phyloP scores from a whole-genome alignment of 1,284 basidiomycete genomes.

The Trichosporon sp. region DNA sequence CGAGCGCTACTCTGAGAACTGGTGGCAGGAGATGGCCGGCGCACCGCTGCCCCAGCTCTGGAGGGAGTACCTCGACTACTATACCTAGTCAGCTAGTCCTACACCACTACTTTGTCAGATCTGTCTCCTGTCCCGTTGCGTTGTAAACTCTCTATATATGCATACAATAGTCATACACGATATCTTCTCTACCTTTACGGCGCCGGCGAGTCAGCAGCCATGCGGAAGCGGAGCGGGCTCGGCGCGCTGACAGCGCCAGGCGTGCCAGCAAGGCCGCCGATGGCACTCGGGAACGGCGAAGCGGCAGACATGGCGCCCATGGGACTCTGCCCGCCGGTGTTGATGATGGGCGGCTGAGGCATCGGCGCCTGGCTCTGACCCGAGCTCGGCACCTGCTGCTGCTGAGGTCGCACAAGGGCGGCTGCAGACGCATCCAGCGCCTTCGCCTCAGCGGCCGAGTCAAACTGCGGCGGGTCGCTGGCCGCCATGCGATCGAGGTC shows the following conservation, averaged over 20 bases:
- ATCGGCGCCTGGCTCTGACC: background rate
- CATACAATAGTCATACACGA: background rate
- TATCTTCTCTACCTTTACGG: background rate
- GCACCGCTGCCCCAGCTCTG: constrained; percentile 24
- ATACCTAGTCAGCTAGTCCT: constrained; percentile 4
- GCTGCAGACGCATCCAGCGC: constrained; percentile 10
- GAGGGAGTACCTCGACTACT: constrained; percentile 30
- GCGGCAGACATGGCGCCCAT: background rate
- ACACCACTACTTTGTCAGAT: too few species aligned
- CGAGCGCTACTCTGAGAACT: constrained; percentile 24
- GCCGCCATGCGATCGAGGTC: constrained; percentile 23
- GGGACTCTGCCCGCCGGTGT: background rate
- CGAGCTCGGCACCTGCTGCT: background rate
- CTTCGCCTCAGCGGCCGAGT: constrained; percentile 15
- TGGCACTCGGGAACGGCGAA: background rate
- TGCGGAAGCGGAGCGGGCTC: background rate
- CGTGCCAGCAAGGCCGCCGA: background rate
- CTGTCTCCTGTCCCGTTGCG: background rate
- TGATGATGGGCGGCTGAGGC: background rate
- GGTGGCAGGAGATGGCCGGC: constrained; percentile 35
- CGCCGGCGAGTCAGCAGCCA: background rate
- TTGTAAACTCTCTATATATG: background rate
- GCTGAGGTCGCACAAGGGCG: background rate
- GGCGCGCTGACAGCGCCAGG: background rate
- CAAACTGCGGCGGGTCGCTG: constrained; percentile 7